These are phyloP conservation scores for Sophora flavescens DNA, from an alignment of 306 rosid species.

Conservation along the genomic window DNA sequence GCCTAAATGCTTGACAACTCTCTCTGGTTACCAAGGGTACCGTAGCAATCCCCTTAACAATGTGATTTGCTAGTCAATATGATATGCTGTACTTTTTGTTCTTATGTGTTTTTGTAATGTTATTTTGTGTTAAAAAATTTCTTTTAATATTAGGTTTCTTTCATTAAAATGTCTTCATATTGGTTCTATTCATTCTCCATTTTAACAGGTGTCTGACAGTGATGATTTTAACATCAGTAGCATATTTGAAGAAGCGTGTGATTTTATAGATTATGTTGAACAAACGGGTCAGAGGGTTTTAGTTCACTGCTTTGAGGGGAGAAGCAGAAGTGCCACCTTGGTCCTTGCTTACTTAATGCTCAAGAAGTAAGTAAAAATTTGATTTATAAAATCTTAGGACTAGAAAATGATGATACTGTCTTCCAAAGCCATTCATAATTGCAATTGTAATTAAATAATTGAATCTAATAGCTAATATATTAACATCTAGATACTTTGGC, in stretches of 20 bases:
- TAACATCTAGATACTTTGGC: neutral
- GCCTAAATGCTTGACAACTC: neutral
- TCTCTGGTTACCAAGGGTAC: neutral
- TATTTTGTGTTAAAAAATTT: neutral
- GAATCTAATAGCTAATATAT: conserved; percentile 11
- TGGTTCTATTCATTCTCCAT: conserved; percentile 32
- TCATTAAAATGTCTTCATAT: conserved; percentile 29
- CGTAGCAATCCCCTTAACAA: neutral
- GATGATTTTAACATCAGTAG: conserved; percentile 79
- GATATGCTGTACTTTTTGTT: conserved; percentile 18
- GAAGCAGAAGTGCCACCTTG: conserved; percentile 89
- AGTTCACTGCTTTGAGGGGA: conserved; percentile 98
- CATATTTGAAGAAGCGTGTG: conserved; percentile 86
- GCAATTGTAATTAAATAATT: conserved; percentile 13
- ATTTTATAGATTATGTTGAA: conserved; percentile 75
- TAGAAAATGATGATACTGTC: conserved; percentile 8
- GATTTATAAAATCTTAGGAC: neutral
- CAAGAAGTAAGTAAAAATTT: conserved; percentile 75
- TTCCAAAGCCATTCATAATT: conserved; percentile 4
- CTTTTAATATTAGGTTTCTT: conserved; percentile 16
- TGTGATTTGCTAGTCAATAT: conserved; percentile 4
- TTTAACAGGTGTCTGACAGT: conserved; percentile 70
- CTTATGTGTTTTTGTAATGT: neutral
- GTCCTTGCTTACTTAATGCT: conserved; percentile 96
- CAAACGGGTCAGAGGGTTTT: conserved; percentile 73